Base-by-base conservation (phyloP, 768 basidiomycete species). In the Panaeolus cyanescens region DNA sequence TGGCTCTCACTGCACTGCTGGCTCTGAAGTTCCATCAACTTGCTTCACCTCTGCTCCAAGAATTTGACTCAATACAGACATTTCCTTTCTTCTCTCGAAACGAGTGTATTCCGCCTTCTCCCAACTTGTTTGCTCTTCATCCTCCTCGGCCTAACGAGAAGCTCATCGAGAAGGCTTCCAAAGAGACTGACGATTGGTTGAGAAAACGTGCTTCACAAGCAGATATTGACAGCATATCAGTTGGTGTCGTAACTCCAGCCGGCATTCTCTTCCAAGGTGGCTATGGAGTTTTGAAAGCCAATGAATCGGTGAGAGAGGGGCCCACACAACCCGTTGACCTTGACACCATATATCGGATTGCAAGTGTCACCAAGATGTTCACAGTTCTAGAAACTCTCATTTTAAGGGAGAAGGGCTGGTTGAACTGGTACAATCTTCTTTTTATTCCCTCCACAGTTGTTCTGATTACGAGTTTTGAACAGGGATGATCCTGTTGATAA, bases 401-500 rank as follows among this genome's bases (percentile, higher is more conserved):
- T 10, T 70, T 85, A 22, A 76, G 79, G 34, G 79, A 85, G 63
- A 74, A 74, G 45, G 83, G 84, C 2, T 63, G 65, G 1, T 65
- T 82, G 57, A 73, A 64, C 45, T 72, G 80, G 79, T 78, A 62
- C 63, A 74, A 53, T 17, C 28, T 25, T 36, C 36, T 34, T 42
- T 37, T 34, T 13, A 28, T 22, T 53, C 4, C 28, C 15, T 55
- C 22, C n/a, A 12, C 12, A 28, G 17, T 59, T 20, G 20, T 13
- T 10, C 50, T 31, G 30, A 20, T 33, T 39, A 28, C 34, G 32
- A 10, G 1, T 20, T 36, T 54, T 22, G 12, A 9, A 7, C 50
- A 83, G 84, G 75, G 83, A 86, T 54, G 84, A 85, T 64, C 77
- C 81, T 0, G 77, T 86, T 34, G 69, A 76, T 6, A 80, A 79